phyloP scores from a whole-genome alignment of 192 early-diverging fungal species.

The Coemansia interrupta region DNA sequence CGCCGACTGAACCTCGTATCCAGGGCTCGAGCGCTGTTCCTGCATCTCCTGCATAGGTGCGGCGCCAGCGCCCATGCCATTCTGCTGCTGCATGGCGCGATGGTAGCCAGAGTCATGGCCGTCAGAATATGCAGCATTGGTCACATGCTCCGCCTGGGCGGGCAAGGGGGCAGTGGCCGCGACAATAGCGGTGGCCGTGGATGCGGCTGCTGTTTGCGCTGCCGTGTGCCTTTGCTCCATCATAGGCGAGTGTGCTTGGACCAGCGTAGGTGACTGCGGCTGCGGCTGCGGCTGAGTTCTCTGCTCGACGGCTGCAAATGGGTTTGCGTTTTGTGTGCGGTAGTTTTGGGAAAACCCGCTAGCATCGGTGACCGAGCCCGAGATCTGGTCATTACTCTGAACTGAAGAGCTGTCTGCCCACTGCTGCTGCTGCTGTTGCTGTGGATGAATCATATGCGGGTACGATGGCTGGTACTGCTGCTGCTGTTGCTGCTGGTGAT shows the following conservation, averaged over 20 bases:
- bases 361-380: conserved; percentile 35
- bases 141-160: conserved; percentile 25
- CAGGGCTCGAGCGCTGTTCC: conserved; percentile 25
- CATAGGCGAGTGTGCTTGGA: conserved; percentile 18
- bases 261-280: conserved; percentile 32
- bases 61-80: conserved; percentile 4
- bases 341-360: conserved; percentile 41
- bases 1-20: conserved; percentile 4
- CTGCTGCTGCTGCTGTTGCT: conserved; percentile 13
- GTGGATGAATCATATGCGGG: conserved; percentile 10
- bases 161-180: conserved; percentile 11
- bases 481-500: conserved; percentile 16
- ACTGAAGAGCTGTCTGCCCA: conserved; percentile 32
- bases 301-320: conserved; percentile 16
- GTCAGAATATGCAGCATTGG: conserved; percentile 18
- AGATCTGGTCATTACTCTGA: conserved; percentile 44
- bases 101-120: conserved; percentile 13
- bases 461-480: conserved; percentile 16
- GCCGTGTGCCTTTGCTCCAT: conserved; percentile 24
- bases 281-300: neutral
- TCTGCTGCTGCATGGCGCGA: conserved; percentile 7
- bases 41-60: conserved; percentile 40
- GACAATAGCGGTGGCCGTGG: conserved; percentile 3
- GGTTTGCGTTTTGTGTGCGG: conserved; percentile 15
- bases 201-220: conserved; percentile 1